These are phyloP conservation scores for Sutorius eximius DNA, from an alignment of 1,284 basidiomycete species.

Conservation along the genomic window DNA sequence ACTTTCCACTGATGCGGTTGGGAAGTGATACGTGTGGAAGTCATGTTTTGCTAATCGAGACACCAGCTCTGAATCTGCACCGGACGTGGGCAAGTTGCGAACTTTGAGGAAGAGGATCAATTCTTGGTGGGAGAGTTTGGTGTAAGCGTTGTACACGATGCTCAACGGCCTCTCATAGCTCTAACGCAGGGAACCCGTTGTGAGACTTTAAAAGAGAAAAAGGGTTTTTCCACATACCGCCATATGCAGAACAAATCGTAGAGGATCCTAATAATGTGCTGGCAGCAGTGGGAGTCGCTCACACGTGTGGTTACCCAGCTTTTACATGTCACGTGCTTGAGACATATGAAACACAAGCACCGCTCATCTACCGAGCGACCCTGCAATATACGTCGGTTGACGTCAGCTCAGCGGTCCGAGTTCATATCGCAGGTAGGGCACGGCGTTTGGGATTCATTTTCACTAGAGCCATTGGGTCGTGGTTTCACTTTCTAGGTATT, in stretches of 20 bases:
- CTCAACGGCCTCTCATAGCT: slow-evolving; percentile 24
- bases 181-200: slow-evolving; percentile 13
- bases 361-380: background rate
- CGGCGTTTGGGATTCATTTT: background rate
- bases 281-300: background rate
- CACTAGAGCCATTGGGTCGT: background rate
- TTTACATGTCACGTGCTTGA: slow-evolving; percentile 4
- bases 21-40: slow-evolving; percentile 66
- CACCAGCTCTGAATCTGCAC: slow-evolving; percentile 61
- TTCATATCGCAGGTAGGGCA: background rate
- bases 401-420: background rate
- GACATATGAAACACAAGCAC: background rate
- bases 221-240: slow-evolving; percentile 23
- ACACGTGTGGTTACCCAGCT: background rate
- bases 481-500: background rate
- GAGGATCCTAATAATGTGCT: slow-evolving; percentile 3
- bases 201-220: slow-evolving; percentile 5
- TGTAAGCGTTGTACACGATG: slow-evolving; percentile 51
- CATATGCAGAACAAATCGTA: slow-evolving; percentile 20
- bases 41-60: slow-evolving; percentile 70
- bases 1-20: slow-evolving; percentile 31
- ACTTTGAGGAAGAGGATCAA: slow-evolving; percentile 72
- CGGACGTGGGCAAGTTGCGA: slow-evolving; percentile 61
- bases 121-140: slow-evolving; percentile 61
- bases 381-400: background rate